Percentiles rank a stretch among this genome's conserved stretches.
phyloP scores from a whole-genome alignment of 2,329 filamentous ascomycete species.

The Trichophyton simii region DNA sequence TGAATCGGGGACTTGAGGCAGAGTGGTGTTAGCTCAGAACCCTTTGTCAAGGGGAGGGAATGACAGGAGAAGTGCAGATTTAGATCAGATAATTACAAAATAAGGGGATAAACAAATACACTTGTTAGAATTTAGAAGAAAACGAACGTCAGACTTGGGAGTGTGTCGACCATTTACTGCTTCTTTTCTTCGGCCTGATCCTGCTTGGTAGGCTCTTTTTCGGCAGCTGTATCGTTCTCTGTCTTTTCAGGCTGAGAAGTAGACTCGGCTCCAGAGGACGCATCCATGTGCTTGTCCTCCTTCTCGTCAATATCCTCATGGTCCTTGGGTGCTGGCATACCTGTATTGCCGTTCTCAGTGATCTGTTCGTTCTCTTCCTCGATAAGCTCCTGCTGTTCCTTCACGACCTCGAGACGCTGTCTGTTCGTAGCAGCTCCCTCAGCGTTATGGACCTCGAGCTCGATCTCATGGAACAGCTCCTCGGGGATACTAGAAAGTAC shows the following conservation, averaged over 20 bases:
- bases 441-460: slow-evolving; percentile 91
- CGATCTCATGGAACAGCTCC: slow-evolving; percentile 98
- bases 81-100: neutral
- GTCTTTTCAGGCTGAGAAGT: slow-evolving; percentile 11
- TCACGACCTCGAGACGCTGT: slow-evolving; percentile 93
- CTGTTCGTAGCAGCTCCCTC: slow-evolving; percentile 98
- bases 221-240: slow-evolving; percentile 31
- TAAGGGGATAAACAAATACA: neutral
- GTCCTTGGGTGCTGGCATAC: slow-evolving; percentile 66
- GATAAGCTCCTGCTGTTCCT: slow-evolving; percentile 96
- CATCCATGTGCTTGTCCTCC: slow-evolving; percentile 41
- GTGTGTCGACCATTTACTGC: slow-evolving; percentile 5
- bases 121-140: neutral
- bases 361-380: slow-evolving; percentile 93
- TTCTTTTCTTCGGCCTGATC: slow-evolving; percentile 19
- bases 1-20: neutral
- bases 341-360: slow-evolving; percentile 62
- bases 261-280: slow-evolving; percentile 45
- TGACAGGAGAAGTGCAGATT: neutral
- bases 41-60: neutral
- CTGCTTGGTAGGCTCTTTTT: slow-evolving; percentile 14
- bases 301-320: slow-evolving; percentile 90
- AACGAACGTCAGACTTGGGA: neutral
- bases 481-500: slow-evolving; percentile 92
- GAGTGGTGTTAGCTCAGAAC: neutral